These are phyloP conservation scores for Basidiobolus meristosporus DNA, from an alignment of 371 early-diverging fungal genomes.

Conservation along the genomic window DNA sequence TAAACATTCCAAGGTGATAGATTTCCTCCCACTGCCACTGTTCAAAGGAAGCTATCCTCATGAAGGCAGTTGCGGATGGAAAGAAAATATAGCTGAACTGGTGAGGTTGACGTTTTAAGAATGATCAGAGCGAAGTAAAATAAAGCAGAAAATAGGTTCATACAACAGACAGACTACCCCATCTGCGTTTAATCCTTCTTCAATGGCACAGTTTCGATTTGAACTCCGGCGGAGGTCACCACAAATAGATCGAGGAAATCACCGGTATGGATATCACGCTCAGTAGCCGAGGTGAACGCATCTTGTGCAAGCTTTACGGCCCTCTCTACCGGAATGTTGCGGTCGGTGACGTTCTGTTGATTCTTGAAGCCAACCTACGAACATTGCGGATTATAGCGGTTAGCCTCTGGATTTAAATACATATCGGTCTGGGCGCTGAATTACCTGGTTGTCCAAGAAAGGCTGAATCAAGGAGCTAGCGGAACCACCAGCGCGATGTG, in stretches of 20 bases:
- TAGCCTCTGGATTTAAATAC: not conserved
- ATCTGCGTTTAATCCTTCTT: constrained; percentile 50
- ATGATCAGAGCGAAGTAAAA: no score
- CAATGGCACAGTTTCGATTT: constrained; percentile 47
- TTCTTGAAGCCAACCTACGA: constrained; percentile 15
- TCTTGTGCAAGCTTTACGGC: constrained; percentile 79
- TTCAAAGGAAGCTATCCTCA: no score
- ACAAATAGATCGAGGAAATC: constrained; percentile 91
- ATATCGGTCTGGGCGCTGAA: not conserved
- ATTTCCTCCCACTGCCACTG: no score
- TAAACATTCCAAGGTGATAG: no score
- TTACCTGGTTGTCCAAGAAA: constrained; percentile 94
- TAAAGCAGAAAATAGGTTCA: no score
- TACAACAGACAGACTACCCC: no score
- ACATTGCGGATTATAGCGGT: not conserved
- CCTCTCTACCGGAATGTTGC: constrained; percentile 31
- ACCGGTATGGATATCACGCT: constrained; percentile 99
- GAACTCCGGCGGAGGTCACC: constrained; percentile 63
- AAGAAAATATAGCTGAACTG: no score
- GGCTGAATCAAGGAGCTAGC: constrained; percentile 91
- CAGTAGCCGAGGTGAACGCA: constrained; percentile 95
- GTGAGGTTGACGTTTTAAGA: no score
- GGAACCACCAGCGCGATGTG: constrained; percentile 75
- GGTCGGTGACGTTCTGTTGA: constrained; percentile 15
- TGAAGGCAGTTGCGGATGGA: no score